Base-by-base conservation (phyloP, 306 rosid species). In the Quercus ilex region DNA sequence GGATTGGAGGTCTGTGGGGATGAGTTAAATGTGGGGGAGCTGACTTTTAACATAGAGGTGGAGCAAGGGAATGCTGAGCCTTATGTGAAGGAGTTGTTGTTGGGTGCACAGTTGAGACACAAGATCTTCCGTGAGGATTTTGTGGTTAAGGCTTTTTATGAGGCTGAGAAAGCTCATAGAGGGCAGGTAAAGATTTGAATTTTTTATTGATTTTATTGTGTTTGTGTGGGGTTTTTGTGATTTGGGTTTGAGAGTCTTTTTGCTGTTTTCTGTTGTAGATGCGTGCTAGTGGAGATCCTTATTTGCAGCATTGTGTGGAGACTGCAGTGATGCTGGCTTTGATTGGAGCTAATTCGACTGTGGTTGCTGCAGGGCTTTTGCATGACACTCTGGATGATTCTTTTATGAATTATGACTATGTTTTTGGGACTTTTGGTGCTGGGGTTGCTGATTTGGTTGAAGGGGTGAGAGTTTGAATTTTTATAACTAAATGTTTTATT, bases 301-400 rank as follows among this genome's bases (percentile, higher is more conserved):
- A 96, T 87, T 84, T 96, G 92, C 92, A 85, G 76, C 99, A 96
- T 89, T 96, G 99, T 81, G 87, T 96, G 77, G 98, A 96, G 80
- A 96, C 99, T 1, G 98, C 99, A 64, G 91, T 87, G 86, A 77
- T 91, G 84, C 96, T 96, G 12, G 99, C 99, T 15, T 76, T 88
- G 85, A 90, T 96, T 28, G 99, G 98, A 68, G 98, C 96, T 25
- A 91, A 91, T 91, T 87, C 97, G 0, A 89, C 96, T 28, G 92
- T 96, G 43, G 97, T 96, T 83, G 98, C 98, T 71, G 98, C 97
- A 19, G 99, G 99, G 86, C 99, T 96, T 69, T 88, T 96, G 82
- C 99, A 93, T 73, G 99, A 96, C 82, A 88, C 98, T 15, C 91
- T 96, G 81, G 98, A 96, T 73, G 98, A 96, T 78, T 88, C 98